Conservation (phyloP, 73 alveolate genomes). For the Symbiodinium natans region DNA sequence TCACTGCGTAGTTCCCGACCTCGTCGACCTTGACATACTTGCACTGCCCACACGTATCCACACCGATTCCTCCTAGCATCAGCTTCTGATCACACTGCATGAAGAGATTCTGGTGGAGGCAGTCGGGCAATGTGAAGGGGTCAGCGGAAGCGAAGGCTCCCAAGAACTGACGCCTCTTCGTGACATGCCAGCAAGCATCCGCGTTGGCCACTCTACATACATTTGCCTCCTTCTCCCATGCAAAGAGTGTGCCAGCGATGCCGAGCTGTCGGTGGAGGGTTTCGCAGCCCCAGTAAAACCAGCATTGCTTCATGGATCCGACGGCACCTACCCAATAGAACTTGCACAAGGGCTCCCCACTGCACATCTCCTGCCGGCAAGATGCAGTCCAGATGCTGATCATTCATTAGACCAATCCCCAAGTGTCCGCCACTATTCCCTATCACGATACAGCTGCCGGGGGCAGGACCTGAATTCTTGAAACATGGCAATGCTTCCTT, state of each 20-base stretch:
- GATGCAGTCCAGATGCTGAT: no score
- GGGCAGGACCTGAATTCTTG: no score
- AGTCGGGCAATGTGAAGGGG: background rate
- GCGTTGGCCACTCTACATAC: background rate
- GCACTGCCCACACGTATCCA: background rate
- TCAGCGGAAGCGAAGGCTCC: no score
- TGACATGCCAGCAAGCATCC: background rate
- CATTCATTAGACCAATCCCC: no score
- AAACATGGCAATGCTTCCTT: no score
- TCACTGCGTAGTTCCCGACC: no score
- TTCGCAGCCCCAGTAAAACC: background rate
- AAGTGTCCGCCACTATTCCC: no score
- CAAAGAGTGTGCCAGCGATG: background rate
- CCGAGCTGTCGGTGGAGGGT: background rate
- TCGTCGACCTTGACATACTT: background rate
- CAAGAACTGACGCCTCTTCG: background rate
- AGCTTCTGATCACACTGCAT: constrained; percentile 26
- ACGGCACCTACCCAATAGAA: background rate
- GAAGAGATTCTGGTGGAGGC: background rate
- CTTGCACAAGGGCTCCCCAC: background rate
- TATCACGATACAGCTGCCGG: no score
- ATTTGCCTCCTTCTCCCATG: background rate
- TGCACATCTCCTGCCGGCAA: no score
- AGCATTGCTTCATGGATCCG: no score
- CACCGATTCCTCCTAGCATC: constrained; percentile 9